phyloP scores from a whole-genome alignment of 768 basidiomycete species.

The Terana coerulea region DNA sequence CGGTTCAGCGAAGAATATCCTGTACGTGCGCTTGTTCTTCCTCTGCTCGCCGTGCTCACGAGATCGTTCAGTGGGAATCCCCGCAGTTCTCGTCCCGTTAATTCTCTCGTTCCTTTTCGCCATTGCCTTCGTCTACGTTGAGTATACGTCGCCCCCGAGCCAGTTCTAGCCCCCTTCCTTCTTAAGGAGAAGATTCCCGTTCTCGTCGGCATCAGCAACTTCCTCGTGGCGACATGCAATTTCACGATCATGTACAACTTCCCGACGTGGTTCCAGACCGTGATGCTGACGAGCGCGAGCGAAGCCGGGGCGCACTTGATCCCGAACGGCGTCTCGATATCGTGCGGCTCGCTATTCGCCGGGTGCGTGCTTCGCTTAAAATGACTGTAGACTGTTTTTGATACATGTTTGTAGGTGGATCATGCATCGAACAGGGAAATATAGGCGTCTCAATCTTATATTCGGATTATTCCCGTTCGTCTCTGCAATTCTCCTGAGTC shows the following conservation, averaged over 20 bases:
- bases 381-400: background rate
- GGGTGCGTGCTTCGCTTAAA: conserved; percentile 35
- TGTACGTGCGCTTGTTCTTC: conserved; percentile 32
- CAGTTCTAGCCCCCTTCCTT: conserved; percentile 66
- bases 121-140: conserved; percentile 56
- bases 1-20: conserved; percentile 64
- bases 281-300: conserved; percentile 62
- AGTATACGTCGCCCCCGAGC: conserved; percentile 65
- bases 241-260: conserved; percentile 77
- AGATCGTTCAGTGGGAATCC: conserved; percentile 50
- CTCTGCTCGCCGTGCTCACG: background rate
- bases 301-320: conserved; percentile 60
- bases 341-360: conserved; percentile 63
- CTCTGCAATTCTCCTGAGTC: conserved; percentile 44
- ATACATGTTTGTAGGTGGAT: conserved; percentile 36
- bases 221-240: conserved; percentile 71
- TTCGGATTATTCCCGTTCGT: conserved; percentile 65
- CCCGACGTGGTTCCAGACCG: conserved; percentile 85
- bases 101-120: conserved; percentile 39
- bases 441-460: conserved; percentile 54
- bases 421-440: conserved; percentile 62
- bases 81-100: conserved; percentile 51
- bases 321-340: conserved; percentile 60
- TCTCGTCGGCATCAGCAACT: conserved; percentile 67
- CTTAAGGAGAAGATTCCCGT: conserved; percentile 66